A percentile compares a stretch with the other conserved stretches of the same genome.
phyloP scores from a whole-genome alignment of 805 yeast species.

The Candida cerambycidarum region DNA sequence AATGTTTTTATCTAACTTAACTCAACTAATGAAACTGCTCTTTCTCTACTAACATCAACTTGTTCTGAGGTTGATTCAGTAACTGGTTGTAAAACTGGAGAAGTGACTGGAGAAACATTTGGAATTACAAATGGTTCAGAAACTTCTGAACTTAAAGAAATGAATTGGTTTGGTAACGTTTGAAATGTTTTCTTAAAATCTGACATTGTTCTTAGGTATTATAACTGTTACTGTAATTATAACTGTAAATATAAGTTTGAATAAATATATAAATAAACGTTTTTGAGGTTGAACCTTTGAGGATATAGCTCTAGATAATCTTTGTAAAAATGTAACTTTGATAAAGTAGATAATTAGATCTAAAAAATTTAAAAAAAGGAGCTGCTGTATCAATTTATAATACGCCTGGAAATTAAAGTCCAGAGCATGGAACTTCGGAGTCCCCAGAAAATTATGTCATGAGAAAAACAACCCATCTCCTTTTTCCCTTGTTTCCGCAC shows the following conservation, averaged over 20 bases:
- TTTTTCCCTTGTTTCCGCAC: conserved; percentile 4
- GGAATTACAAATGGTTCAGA: conserved; percentile 67
- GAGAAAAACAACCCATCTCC: conserved; percentile 5
- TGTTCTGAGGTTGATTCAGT: conserved; percentile 4
- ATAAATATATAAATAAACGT: too few relatives aligned
- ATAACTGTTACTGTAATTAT: too few relatives aligned
- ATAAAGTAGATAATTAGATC: background rate
- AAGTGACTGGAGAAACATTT: conserved; percentile 51
- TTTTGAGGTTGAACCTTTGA: too few relatives aligned
- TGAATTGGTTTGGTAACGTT: conserved; percentile 32
- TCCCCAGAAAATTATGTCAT: conserved; percentile 5
- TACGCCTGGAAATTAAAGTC: conserved; percentile 9
- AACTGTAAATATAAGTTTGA: too few relatives aligned
- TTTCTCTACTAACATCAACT: conserved; percentile 11
- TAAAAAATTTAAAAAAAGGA: conserved; percentile 1
- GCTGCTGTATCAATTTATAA: conserved; percentile 1
- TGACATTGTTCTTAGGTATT: conserved; percentile 10
- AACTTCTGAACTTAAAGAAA: conserved; percentile 55
- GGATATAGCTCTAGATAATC: background rate
- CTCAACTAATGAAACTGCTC: conserved; percentile 27
- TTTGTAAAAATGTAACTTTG: background rate
- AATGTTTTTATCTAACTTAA: conserved; percentile 16
- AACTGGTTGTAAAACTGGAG: conserved; percentile 14
- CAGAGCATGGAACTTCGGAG: conserved; percentile 4
- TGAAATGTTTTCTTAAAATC: conserved; percentile 14